Conservation (phyloP, 805 yeast genomes). For the Ogataea populi-albae region DNA sequence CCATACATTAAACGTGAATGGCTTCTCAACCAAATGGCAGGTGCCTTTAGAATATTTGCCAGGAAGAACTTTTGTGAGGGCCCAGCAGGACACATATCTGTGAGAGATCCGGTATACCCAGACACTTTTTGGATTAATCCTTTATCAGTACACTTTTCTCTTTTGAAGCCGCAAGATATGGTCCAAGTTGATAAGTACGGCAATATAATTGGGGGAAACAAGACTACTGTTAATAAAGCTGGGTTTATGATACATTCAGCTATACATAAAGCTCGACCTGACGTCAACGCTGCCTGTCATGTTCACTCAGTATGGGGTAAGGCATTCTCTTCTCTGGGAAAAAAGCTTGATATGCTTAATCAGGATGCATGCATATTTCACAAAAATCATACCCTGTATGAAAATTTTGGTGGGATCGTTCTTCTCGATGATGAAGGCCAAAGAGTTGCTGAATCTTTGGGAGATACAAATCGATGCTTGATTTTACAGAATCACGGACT, state of each 20-base stretch:
- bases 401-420: slow-evolving; percentile 74
- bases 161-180: slow-evolving; percentile 55
- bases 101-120: slow-evolving; percentile 75
- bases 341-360: slow-evolving; percentile 68
- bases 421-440: slow-evolving; percentile 59
- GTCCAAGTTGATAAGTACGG: slow-evolving; percentile 61
- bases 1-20: slow-evolving; percentile 46
- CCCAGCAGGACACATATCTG: slow-evolving; percentile 80
- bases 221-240: slow-evolving; percentile 53
- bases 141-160: slow-evolving; percentile 65
- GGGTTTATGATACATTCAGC: slow-evolving; percentile 68
- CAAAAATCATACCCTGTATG: slow-evolving; percentile 60
- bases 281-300: slow-evolving; percentile 66
- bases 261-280: slow-evolving; percentile 61
- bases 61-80: slow-evolving; percentile 76
- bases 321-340: slow-evolving; percentile 59
- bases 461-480: slow-evolving; percentile 46
- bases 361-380: slow-evolving; percentile 74
- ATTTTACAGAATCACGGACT: slow-evolving; percentile 70
- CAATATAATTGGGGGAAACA: slow-evolving; percentile 54
- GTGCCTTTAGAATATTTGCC: slow-evolving; percentile 75
- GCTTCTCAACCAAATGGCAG: slow-evolving; percentile 72
- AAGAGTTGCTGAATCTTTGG: slow-evolving; percentile 56
- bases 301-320: slow-evolving; percentile 62
- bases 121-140: slow-evolving; percentile 86